These are phyloP conservation scores for Tulasnella sp. DNA, from an alignment of 768 basidiomycete species.

Conservation along the genomic window DNA sequence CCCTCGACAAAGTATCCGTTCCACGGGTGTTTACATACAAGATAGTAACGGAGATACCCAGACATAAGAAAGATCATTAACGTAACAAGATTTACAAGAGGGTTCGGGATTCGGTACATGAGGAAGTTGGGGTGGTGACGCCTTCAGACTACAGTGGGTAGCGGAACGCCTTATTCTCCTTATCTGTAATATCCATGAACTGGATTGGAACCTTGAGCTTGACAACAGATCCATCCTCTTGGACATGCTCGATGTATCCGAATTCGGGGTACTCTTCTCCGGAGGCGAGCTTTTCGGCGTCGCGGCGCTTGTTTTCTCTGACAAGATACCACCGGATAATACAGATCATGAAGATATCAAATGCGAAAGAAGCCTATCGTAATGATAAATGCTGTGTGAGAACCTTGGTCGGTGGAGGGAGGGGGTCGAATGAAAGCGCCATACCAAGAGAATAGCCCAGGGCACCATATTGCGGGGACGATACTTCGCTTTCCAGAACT, in stretches of 20 bases:
- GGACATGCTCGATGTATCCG: conserved; percentile 15
- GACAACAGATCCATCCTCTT: conserved; percentile 8
- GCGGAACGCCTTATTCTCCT: conserved; percentile 15
- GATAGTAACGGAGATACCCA: no score
- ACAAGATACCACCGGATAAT: conserved; percentile 15
- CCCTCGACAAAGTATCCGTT: no score
- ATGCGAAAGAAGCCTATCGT: background rate
- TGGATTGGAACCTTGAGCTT: conserved; percentile 15
- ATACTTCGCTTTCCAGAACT: conserved; percentile 22
- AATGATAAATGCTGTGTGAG: background rate
- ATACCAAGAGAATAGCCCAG: conserved; percentile 18
- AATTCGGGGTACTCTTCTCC: conserved; percentile 14
- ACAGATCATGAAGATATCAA: conserved; percentile 15
- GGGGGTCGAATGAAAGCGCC: background rate
- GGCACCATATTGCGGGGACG: conserved; percentile 21
- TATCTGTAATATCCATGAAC: conserved; percentile 18
- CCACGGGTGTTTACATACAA: no score
- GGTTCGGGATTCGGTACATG: no score
- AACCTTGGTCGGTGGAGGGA: background rate
- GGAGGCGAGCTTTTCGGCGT: conserved; percentile 6
- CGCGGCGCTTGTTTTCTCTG: conserved; percentile 24
- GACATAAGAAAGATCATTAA: no score
- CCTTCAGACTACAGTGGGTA: no score
- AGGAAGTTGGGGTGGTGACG: no score
- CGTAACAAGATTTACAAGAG: no score